These are phyloP conservation scores for Bidens hawaiensis DNA, from an alignment of 140 eudicot genomes.

Conservation along the genomic window DNA sequence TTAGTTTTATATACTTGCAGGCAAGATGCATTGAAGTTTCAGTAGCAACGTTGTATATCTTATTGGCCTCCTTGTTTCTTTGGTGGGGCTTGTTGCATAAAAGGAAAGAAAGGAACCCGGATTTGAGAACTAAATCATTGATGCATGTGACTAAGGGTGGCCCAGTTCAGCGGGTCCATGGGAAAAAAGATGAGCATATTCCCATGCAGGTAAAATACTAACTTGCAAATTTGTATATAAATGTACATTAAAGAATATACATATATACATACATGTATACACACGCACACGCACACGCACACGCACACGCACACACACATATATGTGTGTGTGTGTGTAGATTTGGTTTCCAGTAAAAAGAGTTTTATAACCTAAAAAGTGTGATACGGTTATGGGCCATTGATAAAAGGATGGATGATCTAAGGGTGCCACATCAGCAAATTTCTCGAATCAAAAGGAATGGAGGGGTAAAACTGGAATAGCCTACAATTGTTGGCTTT, in stretches of 20 bases:
- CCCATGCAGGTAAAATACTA: slow-evolving; percentile 68
- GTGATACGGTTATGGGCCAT: no score
- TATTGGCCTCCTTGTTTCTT: slow-evolving; percentile 73
- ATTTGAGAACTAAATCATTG: slow-evolving; percentile 50
- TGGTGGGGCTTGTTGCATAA: slow-evolving; percentile 80
- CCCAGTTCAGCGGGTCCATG: slow-evolving; percentile 40
- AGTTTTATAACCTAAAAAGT: no score
- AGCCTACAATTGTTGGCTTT: no score
- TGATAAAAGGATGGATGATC: no score
- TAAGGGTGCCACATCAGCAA: no score
- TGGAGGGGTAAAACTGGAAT: no score
- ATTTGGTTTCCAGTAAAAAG: no score
- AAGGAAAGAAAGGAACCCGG: slow-evolving; percentile 46
- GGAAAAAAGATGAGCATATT: slow-evolving; percentile 57
- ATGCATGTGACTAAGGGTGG: slow-evolving; percentile 50
- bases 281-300: no score
- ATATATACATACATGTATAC: no score
- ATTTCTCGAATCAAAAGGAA: no score
- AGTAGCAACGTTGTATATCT: slow-evolving; percentile 55
- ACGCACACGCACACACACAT: no score
- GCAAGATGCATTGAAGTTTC: slow-evolving; percentile 85
- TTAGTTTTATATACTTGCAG: slow-evolving; percentile 43
- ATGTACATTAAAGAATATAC: not conserved
- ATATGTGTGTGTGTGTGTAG: no score
- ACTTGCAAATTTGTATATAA: not conserved